Base-by-base conservation (phyloP, 2,329 filamentous ascomycete genomes). In the Colletotrichum scovillei region DNA sequence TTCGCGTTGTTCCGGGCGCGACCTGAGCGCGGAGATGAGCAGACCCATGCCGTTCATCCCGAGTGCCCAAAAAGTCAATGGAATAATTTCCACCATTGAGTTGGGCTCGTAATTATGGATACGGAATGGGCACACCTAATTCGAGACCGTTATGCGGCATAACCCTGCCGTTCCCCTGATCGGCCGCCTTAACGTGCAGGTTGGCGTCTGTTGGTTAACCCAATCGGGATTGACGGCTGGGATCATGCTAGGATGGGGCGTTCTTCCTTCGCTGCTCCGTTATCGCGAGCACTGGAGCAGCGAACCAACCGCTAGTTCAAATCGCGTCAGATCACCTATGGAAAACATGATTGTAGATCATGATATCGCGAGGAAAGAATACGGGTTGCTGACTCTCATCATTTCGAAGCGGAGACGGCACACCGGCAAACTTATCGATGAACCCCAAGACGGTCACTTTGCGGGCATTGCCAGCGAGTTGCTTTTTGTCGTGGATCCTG, bases 41-140 rank as follows among this genome's bases (percentile, higher is more conserved):
- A 22, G 60, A 65, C 56, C 66, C 60, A 73, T 73, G 55, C 70
- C 66, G 67, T 60, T 49, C 32, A 32, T 38, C 42, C 70, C 46
- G 57, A 60, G 38, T 64, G 28, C 19, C 9, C 53, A 46, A 70
- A 49, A 65, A 38, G 46, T 53, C 24, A 58, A 6, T 67, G 49
- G 30, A 9, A 12, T n/a, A 69, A 59, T 53, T 42, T 55, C 66
- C 70, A 73, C 70, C 22, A 24, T 32, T 28, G 3, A 56, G 28
- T 28, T 35, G 59, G 63, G 59, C 70, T 73, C 70, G 70, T 73
- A 73, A 70, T 73, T 70, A 73, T 65, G 70, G 70, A 70, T 70
- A 52, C 32, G n/a, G 30, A 60, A 64, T 38, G 52, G 56, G 57
- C 58, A 26, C 55, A 64, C 42, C 60, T 53, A 73, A 73, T 65